Evolutionary conservation across 768 basidiomycete species (phyloP).

Genomic region (Dentipellis sp.): DNA sequence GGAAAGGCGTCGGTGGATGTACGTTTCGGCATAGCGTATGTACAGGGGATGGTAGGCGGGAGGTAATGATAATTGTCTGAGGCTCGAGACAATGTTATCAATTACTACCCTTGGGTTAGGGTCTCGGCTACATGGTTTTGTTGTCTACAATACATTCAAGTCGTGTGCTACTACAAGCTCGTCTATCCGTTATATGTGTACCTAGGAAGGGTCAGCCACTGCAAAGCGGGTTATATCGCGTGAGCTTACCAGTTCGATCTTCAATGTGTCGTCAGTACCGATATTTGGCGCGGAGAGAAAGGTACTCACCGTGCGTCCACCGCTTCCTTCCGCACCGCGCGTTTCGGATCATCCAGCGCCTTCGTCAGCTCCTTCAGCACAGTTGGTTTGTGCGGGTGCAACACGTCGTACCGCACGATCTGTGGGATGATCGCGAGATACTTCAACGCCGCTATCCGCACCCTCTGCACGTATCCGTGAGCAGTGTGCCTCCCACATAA

Average conservation of each 20-base stretch:
- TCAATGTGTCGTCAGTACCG: too few relatives aligned
- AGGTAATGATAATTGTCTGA: too few relatives aligned
- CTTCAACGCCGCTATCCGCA: constrained; percentile 66
- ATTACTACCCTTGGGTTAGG: neutral
- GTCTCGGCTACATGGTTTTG: neutral
- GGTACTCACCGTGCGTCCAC: constrained; percentile 59
- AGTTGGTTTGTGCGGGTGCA: constrained; percentile 69
- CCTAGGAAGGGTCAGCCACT: neutral
- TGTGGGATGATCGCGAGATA: constrained; percentile 69
- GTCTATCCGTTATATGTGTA: neutral
- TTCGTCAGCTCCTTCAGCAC: constrained; percentile 71
- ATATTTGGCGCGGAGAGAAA: neutral
- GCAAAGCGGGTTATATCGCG: too few relatives aligned
- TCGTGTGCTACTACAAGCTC: neutral
- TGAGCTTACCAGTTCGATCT: neutral
- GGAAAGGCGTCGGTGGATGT: constrained; percentile 49
- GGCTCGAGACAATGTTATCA: too few relatives aligned
- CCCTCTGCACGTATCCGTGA: constrained; percentile 37
- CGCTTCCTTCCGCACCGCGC: constrained; percentile 76
- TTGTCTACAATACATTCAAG: too few relatives aligned
- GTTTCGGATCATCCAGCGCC: constrained; percentile 83
- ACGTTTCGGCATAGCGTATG: constrained; percentile 15
- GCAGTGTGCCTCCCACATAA: neutral
- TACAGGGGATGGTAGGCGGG: neutral
- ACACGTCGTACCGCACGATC: constrained; percentile 69